phyloP scores from a whole-genome alignment of 169 alveolate genomes.

The Besnoitia besnoiti region DNA sequence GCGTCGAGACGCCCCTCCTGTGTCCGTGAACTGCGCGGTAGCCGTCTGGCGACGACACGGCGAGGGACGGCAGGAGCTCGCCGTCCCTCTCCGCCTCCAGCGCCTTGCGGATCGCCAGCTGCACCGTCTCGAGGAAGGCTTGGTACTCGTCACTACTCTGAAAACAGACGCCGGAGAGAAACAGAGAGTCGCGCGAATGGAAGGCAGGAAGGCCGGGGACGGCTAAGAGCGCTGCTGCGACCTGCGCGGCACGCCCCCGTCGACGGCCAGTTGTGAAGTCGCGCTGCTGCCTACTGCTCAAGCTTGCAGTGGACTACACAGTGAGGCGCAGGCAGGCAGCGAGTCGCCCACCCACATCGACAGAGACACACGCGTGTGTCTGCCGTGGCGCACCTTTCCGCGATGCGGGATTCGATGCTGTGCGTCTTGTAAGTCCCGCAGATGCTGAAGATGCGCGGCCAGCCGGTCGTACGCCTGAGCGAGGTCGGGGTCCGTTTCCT shows the following conservation, averaged over 20 bases:
- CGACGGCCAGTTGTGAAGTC: too few species aligned
- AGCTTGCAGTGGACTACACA: too few species aligned
- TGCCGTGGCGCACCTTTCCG: neutral
- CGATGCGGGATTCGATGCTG: neutral
- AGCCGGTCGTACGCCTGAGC: neutral
- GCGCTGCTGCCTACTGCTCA: too few species aligned
- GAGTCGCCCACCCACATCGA: neutral
- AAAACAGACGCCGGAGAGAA: too few species aligned
- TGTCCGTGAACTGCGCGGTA: neutral
- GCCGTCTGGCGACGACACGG: neutral
- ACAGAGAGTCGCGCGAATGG: too few species aligned
- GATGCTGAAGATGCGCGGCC: neutral
- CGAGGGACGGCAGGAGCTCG: neutral
- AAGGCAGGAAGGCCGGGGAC: too few species aligned
- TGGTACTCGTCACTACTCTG: neutral
- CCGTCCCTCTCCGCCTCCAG: neutral
- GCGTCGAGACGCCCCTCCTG: too few species aligned
- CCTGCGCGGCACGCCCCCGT: too few species aligned
- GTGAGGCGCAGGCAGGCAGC: too few species aligned
- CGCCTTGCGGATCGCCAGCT: neutral
- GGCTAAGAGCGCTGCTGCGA: too few species aligned
- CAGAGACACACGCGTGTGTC: neutral
- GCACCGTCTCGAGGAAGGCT: neutral
- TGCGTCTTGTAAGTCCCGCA: neutral
- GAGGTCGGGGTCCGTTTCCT: neutral